A percentile compares a stretch with the other conserved stretches of the same genome.
Conservation (phyloP, 768 basidiomycete species). For the Bullera alba region DNA sequence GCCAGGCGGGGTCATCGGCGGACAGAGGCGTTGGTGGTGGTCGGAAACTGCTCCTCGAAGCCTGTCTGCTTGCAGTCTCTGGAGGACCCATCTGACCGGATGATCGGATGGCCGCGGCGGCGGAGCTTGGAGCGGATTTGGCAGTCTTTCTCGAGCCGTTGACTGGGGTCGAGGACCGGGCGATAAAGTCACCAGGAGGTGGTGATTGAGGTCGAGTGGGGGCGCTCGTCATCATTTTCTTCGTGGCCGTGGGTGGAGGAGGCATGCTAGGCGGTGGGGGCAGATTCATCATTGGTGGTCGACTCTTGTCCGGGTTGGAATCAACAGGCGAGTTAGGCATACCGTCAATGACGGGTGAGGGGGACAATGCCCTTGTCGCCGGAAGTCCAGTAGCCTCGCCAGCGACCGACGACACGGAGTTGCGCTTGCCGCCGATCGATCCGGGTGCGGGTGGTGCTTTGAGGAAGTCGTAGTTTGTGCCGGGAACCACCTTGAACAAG, state of each 20-base stretch:
- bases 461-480: conserved; percentile 44
- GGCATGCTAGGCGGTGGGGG: conserved; percentile 45
- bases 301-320: conserved; percentile 17
- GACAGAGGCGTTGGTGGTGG: conserved; percentile 11
- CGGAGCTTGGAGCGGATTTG: conserved; percentile 22
- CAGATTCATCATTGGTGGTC: conserved; percentile 41
- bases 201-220: conserved; percentile 88
- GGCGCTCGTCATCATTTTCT: conserved; percentile 70
- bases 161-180: conserved; percentile 57
- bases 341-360: conserved; percentile 18
- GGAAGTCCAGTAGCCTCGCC: conserved; percentile 11
- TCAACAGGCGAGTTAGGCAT: conserved; percentile 12
- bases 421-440: conserved; percentile 5
- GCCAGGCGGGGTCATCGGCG: conserved; percentile 13
- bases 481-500: conserved; percentile 35
- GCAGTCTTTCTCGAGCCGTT: conserved; percentile 10
- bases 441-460: conserved; percentile 38
- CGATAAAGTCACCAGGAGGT: conserved; percentile 83
- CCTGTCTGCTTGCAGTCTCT: conserved; percentile 18
- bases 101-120: conserved; percentile 22
- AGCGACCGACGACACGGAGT: conserved; percentile 7
- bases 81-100: conserved; percentile 26
- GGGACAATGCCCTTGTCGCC: conserved; percentile 3
- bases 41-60: conserved; percentile 16
- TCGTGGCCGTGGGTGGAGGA: conserved; percentile 55